Evolutionary conservation across 148 eudicot genomes (phyloP), one percentile per base, ranked within the genome.

Genomic region (Suaeda aralocaspica): DNA sequence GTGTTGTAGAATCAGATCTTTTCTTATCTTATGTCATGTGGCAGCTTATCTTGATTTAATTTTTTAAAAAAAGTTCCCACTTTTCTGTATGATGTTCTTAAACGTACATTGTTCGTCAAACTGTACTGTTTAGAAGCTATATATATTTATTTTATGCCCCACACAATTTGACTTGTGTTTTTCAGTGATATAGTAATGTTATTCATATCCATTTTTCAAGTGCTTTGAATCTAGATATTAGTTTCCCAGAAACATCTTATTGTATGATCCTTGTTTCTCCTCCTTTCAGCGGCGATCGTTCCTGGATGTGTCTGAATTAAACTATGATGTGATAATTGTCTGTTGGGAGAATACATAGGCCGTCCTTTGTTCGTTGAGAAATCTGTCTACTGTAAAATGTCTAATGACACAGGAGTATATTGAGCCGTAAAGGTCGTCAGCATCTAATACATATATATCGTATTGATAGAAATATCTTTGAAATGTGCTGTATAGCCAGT

Each of bases 151-250:
- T 19, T 66, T 42, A 51, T 57, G 33, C n/a, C n/a, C 75, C 50
- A 26, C 39, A 7, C 30, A 14, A 71, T 18, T 69, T 70, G 79
- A 71, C 55, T 41, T 66, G 39, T 51, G 53, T 46, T n/a, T 71
- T 26, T 59, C n/a, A 29, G 44, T 25, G 29, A n/a, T 59, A 55
- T 59, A 71, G 33, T 66, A 18, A 11, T 56, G 65, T 59, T 51
- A 30, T 22, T 46, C 39, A 59, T 61, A 25, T 19, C 57, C 48
- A 24, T 29, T 49, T 65, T 28, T 49, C 25, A 19, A 49, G 49
- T 10, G 28, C n/a, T 24, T 16, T 16, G 30, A 21, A 21, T 39
- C 46, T 62, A 2, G 50, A 8, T 63, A 12, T 11, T 63, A 25
- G 9, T 41, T 63, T 41, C n/a, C 30, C 50, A 22, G 25, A 15